Base-by-base conservation (phyloP, 2,329 filamentous ascomycete species). In the Aspergillus tamarii region DNA sequence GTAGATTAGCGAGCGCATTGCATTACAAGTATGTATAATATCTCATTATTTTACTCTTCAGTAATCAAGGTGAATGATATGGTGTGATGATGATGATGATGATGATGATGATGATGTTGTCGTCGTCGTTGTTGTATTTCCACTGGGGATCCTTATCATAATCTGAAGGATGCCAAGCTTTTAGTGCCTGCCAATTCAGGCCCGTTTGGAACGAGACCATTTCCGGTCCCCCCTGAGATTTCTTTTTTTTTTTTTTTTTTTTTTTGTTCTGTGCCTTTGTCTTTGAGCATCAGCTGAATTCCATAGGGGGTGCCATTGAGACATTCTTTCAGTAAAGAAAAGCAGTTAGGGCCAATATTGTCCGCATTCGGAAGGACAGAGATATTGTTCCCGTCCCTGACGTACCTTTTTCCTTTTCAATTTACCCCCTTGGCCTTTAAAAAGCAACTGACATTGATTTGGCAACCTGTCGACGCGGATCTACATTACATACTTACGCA, bases 1-100 rank as follows among this genome's bases (percentile, higher is more conserved):
- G 34, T 45, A 56, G 52, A 48, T 61, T 61, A 61, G 59, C 59
- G 61, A 54, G 21, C 48, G 28, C 48, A 46, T 60, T 60, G 14
- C 59, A 54, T 55, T 63, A 28, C 57, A 36, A 53, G 23, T 32
- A 52, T 52, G 26, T 53, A 36, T 50, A 57, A 28, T 60, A 32
- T 46, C 30, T 16, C 48, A 36, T 53, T 21, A 32, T 43, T 19
- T 30, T 54, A 52, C 52, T 36, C 6, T 12, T 53, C 16, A 19
- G 26, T 54, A 12, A 21, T n/a, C 16, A 36, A 36, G 19, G 9
- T 12, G 30, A 36, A 36, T 36, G 28, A 21, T 19, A 9, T 54
- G 10, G 19, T 23, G 30, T 16, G n/a, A n/a, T 26, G 26, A 4
- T 26, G 26, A 4, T 26, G 23, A n/a, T 26, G 26, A 4, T 26